phyloP scores from a whole-genome alignment of 2,329 filamentous ascomycete genomes.

The Clathrospora elynae region DNA sequence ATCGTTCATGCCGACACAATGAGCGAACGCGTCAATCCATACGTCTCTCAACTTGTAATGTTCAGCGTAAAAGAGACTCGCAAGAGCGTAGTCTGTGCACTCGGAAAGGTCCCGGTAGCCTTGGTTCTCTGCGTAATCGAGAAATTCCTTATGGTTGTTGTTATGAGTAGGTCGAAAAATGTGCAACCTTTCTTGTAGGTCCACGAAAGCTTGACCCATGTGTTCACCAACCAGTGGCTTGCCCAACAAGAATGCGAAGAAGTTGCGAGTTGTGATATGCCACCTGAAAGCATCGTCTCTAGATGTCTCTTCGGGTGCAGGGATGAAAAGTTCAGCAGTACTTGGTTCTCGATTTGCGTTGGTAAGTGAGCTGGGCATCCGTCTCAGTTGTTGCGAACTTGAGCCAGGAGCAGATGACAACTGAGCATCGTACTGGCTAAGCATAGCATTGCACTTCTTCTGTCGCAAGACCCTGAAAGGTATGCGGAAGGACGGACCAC shows the following conservation, averaged over 20 bases:
- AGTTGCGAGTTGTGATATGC: slow-evolving; percentile 73
- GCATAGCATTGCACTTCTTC: slow-evolving; percentile 64
- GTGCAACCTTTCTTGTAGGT: slow-evolving; percentile 68
- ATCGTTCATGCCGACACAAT: slow-evolving; percentile 79
- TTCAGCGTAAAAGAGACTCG: slow-evolving; percentile 70
- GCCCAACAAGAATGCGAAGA: slow-evolving; percentile 72
- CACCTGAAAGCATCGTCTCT: slow-evolving; percentile 63
- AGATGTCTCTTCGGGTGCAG: slow-evolving; percentile 61
- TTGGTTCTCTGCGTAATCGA: slow-evolving; percentile 69
- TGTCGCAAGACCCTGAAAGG: slow-evolving; percentile 63
- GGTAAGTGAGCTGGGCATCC: slow-evolving; percentile 44
- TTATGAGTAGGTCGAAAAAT: slow-evolving; percentile 61
- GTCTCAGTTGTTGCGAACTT: slow-evolving; percentile 13
- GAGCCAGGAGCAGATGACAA: slow-evolving; percentile 26
- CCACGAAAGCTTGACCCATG: slow-evolving; percentile 67
- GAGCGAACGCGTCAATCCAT: slow-evolving; percentile 75
- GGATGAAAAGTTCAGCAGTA: slow-evolving; percentile 68
- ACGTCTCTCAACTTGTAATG: slow-evolving; percentile 65
- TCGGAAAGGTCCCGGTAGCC: slow-evolving; percentile 71
- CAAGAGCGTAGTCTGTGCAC: slow-evolving; percentile 70
- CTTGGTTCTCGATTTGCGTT: slow-evolving; percentile 44
- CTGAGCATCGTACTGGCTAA: slow-evolving; percentile 54
- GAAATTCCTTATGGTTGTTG: slow-evolving; percentile 65
- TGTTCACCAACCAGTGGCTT: slow-evolving; percentile 70
- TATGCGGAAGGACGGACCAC: slow-evolving; percentile 71